Percentiles rank a stretch among this genome's conserved stretches.
phyloP scores from a whole-genome alignment of 352 stramenopile species.

The Pythium folliculosum region DNA sequence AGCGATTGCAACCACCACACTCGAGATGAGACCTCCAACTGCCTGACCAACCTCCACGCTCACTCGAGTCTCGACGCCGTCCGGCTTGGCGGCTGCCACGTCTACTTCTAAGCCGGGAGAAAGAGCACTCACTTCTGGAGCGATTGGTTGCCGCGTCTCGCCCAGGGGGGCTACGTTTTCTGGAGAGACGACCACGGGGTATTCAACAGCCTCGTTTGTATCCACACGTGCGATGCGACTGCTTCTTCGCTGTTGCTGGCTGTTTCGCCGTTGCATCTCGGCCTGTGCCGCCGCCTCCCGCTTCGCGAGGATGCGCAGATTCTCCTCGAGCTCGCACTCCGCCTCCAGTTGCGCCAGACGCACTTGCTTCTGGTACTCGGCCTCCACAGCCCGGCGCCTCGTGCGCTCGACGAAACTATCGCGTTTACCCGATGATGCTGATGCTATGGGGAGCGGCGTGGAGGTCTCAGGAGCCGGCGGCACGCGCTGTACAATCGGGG shows the following conservation, averaged over 20 bases:
- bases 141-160: background rate
- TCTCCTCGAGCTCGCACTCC: constrained; percentile 77
- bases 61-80: background rate
- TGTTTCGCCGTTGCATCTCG: constrained; percentile 21
- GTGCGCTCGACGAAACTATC: constrained; percentile 66
- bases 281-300: constrained; percentile 36
- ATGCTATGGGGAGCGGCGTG: too few relatives aligned
- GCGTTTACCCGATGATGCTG: constrained; percentile 16
- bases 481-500: background rate
- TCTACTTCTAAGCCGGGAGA: background rate
- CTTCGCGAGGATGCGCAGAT: constrained; percentile 59
- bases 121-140: background rate
- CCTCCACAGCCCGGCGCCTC: constrained; percentile 48
- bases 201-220: background rate
- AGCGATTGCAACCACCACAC: background rate
- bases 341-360: constrained; percentile 66
- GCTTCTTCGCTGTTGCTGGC: constrained; percentile 3
- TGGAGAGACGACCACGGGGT: background rate
- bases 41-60: background rate
- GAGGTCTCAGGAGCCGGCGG: constrained; percentile 7
- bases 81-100: background rate
- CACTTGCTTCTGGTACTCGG: constrained; percentile 69
- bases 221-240: background rate
- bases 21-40: background rate
- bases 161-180: background rate